Percentiles rank a stretch among this genome's conserved stretches.
These are phyloP conservation scores for Coix lacrymajobi DNA, from an alignment of 176 grass and related monocot genomes.

Conservation along the genomic window DNA sequence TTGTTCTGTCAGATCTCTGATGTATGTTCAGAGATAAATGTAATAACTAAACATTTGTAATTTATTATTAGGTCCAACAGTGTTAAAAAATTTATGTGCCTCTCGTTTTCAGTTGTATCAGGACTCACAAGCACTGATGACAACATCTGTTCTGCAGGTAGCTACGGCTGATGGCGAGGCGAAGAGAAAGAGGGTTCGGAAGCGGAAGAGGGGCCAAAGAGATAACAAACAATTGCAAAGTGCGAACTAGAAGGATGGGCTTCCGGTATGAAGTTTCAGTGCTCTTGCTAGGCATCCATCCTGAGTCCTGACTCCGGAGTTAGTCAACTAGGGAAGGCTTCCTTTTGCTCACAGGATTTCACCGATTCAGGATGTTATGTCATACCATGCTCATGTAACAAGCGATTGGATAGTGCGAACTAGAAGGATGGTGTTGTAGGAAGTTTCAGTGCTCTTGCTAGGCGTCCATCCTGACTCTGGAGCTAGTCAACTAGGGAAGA, in stretches of 20 bases:
- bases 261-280: background rate
- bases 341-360: too few species aligned
- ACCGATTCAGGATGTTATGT: background rate
- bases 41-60: background rate
- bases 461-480: background rate
- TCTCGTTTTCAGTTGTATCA: background rate
- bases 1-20: background rate
- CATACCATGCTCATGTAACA: background rate
- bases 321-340: background rate
- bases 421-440: slow-evolving; percentile 7
- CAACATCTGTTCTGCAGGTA: slow-evolving; percentile 24
- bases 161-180: slow-evolving; percentile 1
- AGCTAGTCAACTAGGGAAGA: background rate
- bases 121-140: background rate
- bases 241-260: slow-evolving; percentile 10
- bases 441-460: background rate
- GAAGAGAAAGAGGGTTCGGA: slow-evolving; percentile 66
- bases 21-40: background rate
- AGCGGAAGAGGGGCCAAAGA: slow-evolving; percentile 44
- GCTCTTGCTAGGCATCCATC: background rate
- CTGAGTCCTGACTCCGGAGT: background rate
- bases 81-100: background rate
- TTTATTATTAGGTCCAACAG: background rate
- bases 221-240: slow-evolving; percentile 28
- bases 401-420: slow-evolving; percentile 7